phyloP scores from a whole-genome alignment of 345 rosid species.

The Reutealis trisperma region DNA sequence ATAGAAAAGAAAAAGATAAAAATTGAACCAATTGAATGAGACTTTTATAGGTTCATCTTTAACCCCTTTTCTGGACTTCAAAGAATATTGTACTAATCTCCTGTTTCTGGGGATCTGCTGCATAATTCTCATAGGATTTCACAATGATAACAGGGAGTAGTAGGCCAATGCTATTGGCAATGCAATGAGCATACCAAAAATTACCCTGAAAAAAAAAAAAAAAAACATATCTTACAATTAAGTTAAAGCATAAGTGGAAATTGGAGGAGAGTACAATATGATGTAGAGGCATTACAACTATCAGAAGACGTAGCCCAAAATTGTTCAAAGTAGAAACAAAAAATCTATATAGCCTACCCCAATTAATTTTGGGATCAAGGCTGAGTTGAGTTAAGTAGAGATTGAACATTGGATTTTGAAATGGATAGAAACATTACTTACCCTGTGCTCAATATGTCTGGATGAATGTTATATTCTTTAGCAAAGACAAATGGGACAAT shows the following conservation, averaged over 20 bases:
- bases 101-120: slow-evolving; percentile 6
- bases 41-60: slow-evolving; percentile 5
- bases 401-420: background rate
- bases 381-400: background rate
- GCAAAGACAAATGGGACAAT: slow-evolving; percentile 90
- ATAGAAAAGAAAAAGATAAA: background rate
- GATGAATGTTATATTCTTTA: slow-evolving; percentile 79
- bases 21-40: slow-evolving; percentile 14
- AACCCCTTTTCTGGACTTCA: background rate
- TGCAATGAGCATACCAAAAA: slow-evolving; percentile 77
- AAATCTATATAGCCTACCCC: no score
- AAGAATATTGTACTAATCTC: background rate
- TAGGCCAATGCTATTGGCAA: slow-evolving; percentile 74
- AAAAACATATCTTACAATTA: slow-evolving; percentile 2
- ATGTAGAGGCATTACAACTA: no score
- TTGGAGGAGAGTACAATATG: no score
- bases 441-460: slow-evolving; percentile 80
- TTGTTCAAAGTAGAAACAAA: no score
- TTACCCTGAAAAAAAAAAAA: slow-evolving; percentile 55
- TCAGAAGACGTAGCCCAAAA: no score
- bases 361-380: no score
- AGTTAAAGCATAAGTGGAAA: no score
- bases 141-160: slow-evolving; percentile 66
- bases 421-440: slow-evolving; percentile 20
- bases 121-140: slow-evolving; percentile 15